Evolutionary conservation across 2,329 filamentous ascomycete species (phyloP).

Genomic region (Aspergillus terreus): DNA sequence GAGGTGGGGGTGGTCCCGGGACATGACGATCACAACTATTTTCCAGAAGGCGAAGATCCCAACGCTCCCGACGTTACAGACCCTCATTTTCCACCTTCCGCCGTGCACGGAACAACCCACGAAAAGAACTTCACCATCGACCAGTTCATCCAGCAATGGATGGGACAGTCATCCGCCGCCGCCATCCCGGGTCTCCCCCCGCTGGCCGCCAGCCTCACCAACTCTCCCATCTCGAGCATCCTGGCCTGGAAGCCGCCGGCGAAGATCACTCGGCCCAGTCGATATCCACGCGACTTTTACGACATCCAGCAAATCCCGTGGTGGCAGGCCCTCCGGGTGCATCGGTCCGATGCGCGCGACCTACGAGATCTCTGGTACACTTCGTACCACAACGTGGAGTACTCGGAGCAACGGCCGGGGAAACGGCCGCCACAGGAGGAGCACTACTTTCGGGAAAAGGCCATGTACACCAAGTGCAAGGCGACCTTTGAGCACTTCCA

Average conservation of each 20-base stretch:
- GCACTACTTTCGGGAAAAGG: slow-evolving; percentile 46
- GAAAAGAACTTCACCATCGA: slow-evolving; percentile 41
- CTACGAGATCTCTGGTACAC: slow-evolving; percentile 41
- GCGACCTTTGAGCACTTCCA: slow-evolving; percentile 57
- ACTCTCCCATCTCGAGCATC: slow-evolving; percentile 30
- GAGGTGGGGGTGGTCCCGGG: slow-evolving; percentile 6
- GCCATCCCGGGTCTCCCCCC: slow-evolving; percentile 18
- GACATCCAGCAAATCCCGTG: slow-evolving; percentile 44
- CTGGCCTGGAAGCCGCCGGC: slow-evolving; percentile 32
- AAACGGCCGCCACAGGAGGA: slow-evolving; percentile 38
- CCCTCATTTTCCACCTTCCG: slow-evolving; percentile 18
- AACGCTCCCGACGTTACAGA: slow-evolving; percentile 11
- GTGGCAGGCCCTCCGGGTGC: slow-evolving; percentile 33
- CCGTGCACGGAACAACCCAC: slow-evolving; percentile 30
- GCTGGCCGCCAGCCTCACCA: slow-evolving; percentile 16
- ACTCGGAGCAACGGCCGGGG: slow-evolving; percentile 21
- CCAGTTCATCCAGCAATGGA: slow-evolving; percentile 42
- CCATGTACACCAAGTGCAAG: slow-evolving; percentile 48
- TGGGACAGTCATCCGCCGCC: slow-evolving; percentile 24
- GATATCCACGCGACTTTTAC: slow-evolving; percentile 25
- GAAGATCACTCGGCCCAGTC: slow-evolving; percentile 28
- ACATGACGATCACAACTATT: slow-evolving; percentile 16
- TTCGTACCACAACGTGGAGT: slow-evolving; percentile 38
- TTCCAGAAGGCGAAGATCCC: slow-evolving; percentile 15
- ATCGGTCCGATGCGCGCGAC: slow-evolving; percentile 33